Evolutionary conservation across 441 rosid species (phyloP), one percentile per base, ranked within the genome.

Genomic region (Adansonia gregorii): DNA sequence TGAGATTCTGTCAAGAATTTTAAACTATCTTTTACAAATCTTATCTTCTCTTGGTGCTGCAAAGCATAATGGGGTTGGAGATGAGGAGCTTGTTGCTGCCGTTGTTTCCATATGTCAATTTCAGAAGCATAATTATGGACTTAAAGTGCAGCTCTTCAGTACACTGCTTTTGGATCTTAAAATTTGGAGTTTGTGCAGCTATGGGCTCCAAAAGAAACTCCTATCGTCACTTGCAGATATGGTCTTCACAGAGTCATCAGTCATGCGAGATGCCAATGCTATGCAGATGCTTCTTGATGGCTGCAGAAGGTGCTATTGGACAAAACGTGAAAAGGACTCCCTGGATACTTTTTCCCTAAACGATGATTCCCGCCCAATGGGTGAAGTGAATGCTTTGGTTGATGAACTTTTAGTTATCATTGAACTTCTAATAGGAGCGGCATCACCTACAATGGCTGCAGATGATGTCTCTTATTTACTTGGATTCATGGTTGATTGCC

Each of bases 211-310:
- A 83, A 97, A 97, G 87, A 97, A 97, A 84, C 92, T 97, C 80
- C 83, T 97, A 55, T 94, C 98, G 76, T 97, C 98, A 27, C 89
- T 97, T 66, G 98, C 98, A 67, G 99, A 94, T 89, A 94, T 93
- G 98, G 98, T 97, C 85, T 94, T 97, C 86, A 93, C 94, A 22
- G 98, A 97, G 85, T 91, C 97, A 79, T 80, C 82, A 48, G 95
- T 87, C 66, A 97, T 97, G 98, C 88, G 94, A 80, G 88, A 94
- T 86, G 99, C 98, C 58, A 93, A 93, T 82, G 99, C 99, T 84
- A 92, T 97, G 83, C 99, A 97, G 83, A 85, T 94, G 95, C 98
- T 97, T 87, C 95, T 97, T 78, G 99, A 97, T 90, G 96, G 97
- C 82, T 93, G 99, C 87, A 91, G 99, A 91, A 93, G 90, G 84